Evolutionary conservation across 1,284 basidiomycete species (phyloP).

Genomic region (Sporisorium scitamineum): DNA sequence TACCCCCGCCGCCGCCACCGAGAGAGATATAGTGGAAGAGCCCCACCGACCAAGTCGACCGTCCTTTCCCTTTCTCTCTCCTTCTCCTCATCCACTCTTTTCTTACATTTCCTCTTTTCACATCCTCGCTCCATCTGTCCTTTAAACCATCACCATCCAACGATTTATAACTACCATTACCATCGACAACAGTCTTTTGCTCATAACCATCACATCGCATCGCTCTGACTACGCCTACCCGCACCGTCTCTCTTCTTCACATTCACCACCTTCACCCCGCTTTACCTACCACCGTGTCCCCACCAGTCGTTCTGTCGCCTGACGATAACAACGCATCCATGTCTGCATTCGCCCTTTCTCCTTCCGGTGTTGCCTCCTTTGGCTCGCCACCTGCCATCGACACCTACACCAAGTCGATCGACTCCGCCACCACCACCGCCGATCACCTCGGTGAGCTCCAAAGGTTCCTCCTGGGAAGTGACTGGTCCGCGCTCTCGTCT

Average conservation of each 20-base stretch:
- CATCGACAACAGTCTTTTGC: background rate
- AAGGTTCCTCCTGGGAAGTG: conserved; percentile 41
- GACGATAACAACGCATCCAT: conserved; percentile 21
- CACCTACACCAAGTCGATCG: conserved; percentile 21
- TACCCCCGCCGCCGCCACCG: background rate
- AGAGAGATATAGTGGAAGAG: background rate
- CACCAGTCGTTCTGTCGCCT: conserved; percentile 22
- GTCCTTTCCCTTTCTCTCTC: background rate
- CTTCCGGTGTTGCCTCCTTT: conserved; percentile 17
- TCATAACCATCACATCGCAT: background rate
- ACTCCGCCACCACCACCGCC: conserved; percentile 14
- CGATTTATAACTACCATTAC: background rate
- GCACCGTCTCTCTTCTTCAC: conserved; percentile 9
- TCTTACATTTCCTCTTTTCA: conserved; percentile 1
- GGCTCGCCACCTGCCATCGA: conserved; percentile 27
- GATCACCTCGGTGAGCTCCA: conserved; percentile 41
- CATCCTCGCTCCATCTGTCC: conserved; percentile 6
- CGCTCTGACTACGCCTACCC: conserved; percentile 14
- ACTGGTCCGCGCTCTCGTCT: conserved; percentile 46
- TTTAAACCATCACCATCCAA: conserved; percentile 17
- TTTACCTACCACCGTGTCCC: background rate
- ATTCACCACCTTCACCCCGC: conserved; percentile 4
- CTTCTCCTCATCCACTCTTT: background rate
- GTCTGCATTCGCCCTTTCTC: conserved; percentile 21
- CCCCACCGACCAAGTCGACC: background rate